A percentile compares a stretch with the other conserved stretches of the same genome.
phyloP scores from a whole-genome alignment of 2,329 filamentous ascomycete species.

The Corynespora cassiicola region DNA sequence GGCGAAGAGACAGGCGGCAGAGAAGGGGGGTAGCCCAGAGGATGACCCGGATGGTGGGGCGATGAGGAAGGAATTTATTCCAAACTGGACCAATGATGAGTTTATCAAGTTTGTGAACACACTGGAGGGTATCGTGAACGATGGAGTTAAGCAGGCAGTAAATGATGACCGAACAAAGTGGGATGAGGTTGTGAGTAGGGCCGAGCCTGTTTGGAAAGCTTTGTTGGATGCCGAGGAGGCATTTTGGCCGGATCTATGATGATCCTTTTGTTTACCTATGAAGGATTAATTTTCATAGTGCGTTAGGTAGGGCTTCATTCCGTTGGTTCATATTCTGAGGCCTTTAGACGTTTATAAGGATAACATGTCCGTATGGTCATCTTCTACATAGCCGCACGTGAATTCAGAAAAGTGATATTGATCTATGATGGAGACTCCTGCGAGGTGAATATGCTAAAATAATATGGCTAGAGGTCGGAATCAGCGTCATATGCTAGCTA shows the following conservation, averaged over 20 bases:
- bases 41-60: slow-evolving; percentile 70
- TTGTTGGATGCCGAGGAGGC: slow-evolving; percentile 41
- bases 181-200: slow-evolving; percentile 27
- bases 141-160: slow-evolving; percentile 34
- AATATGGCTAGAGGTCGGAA: too few relatives aligned
- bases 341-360: too few relatives aligned
- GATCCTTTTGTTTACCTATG: background rate
- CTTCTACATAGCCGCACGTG: too few relatives aligned
- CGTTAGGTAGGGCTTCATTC: background rate
- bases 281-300: background rate
- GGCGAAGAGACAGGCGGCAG: slow-evolving; percentile 27
- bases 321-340: too few relatives aligned
- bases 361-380: too few relatives aligned
- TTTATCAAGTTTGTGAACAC: slow-evolving; percentile 66
- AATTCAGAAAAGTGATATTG: too few relatives aligned
- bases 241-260: slow-evolving; percentile 37
- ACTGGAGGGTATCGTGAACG: slow-evolving; percentile 63
- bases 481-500: too few relatives aligned
- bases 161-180: slow-evolving; percentile 23
- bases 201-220: slow-evolving; percentile 29
- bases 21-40: slow-evolving; percentile 7
- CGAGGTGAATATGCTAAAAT: too few relatives aligned
- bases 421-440: too few relatives aligned
- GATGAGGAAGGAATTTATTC: slow-evolving; percentile 68
- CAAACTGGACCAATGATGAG: slow-evolving; percentile 70